Percentiles rank a stretch among this genome's conserved stretches.
Conservation (phyloP, 2,329 filamentous ascomycete genomes). For the Zopfia rhizophila region DNA sequence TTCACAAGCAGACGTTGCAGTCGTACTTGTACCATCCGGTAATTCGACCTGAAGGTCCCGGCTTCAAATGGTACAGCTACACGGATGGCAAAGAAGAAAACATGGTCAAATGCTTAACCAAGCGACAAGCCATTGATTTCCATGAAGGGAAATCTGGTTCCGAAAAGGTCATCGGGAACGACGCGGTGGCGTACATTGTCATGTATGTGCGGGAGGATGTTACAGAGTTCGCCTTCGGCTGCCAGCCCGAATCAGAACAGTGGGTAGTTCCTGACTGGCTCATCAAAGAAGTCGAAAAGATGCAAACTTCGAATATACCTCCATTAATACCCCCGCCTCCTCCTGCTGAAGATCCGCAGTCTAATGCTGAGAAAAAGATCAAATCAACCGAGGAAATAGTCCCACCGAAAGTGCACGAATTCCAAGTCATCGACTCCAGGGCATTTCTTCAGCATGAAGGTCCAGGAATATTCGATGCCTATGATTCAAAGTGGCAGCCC, state of each 20-base stretch:
- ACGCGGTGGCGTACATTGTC: slow-evolving; percentile 64
- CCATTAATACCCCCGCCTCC: slow-evolving; percentile 25
- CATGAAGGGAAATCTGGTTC: slow-evolving; percentile 60
- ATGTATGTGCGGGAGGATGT: slow-evolving; percentile 66
- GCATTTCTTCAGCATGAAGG: slow-evolving; percentile 49
- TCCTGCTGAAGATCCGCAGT: slow-evolving; percentile 12
- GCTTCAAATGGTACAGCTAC: slow-evolving; percentile 68
- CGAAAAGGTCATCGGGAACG: slow-evolving; percentile 53
- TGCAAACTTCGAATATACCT: slow-evolving; percentile 24
- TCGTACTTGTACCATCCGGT: slow-evolving; percentile 70
- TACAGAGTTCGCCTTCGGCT: slow-evolving; percentile 48
- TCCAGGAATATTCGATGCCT: slow-evolving; percentile 49
- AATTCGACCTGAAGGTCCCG: slow-evolving; percentile 66
- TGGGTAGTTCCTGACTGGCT: slow-evolving; percentile 60
- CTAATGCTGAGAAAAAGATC: slow-evolving; percentile 13
- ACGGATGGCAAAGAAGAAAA: slow-evolving; percentile 64
- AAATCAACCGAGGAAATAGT: slow-evolving; percentile 12
- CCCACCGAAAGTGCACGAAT: slow-evolving; percentile 29
- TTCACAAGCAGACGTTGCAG: slow-evolving; percentile 68
- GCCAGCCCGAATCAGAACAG: slow-evolving; percentile 55
- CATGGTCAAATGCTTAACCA: slow-evolving; percentile 66
- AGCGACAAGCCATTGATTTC: slow-evolving; percentile 62
- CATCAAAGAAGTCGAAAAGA: slow-evolving; percentile 36
- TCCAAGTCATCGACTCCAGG: slow-evolving; percentile 46
- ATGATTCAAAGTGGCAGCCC: slow-evolving; percentile 36